phyloP scores from a whole-genome alignment of 1,284 basidiomycete genomes.

The Quambalaria eucalypti region DNA sequence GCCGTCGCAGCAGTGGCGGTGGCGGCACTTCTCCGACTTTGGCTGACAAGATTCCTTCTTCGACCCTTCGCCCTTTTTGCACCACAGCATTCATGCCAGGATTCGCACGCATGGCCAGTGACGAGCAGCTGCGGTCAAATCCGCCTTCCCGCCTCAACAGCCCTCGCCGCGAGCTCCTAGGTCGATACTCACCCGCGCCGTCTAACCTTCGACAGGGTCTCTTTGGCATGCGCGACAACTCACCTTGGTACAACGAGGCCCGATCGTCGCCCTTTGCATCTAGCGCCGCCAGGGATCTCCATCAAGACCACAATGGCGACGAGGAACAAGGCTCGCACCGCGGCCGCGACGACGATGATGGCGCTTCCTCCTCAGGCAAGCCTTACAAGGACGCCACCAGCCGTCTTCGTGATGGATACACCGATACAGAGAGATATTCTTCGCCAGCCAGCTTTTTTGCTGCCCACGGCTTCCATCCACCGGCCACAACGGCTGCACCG shows the following conservation, averaged over 20 bases:
- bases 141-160: slow-evolving; percentile 13
- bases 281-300: slow-evolving; percentile 22
- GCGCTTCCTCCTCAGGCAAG: neutral
- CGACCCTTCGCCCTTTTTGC: slow-evolving; percentile 29
- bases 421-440: slow-evolving; percentile 19
- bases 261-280: slow-evolving; percentile 39
- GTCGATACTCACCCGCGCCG: slow-evolving; percentile 3
- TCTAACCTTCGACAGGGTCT: slow-evolving; percentile 12
- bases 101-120: neutral
- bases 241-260: slow-evolving; percentile 33
- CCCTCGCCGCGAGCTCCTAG: slow-evolving; percentile 19
- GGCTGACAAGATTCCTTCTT: slow-evolving; percentile 17
- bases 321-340: neutral
- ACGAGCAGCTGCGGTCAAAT: neutral
- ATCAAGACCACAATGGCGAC: neutral
- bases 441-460: slow-evolving; percentile 32
- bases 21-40: neutral
- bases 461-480: slow-evolving; percentile 10
- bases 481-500: slow-evolving; percentile 1
- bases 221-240: slow-evolving; percentile 19
- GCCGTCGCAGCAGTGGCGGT: slow-evolving; percentile 1
- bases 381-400: neutral
- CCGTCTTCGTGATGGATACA: neutral
- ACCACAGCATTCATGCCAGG: slow-evolving; percentile 4
- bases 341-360: neutral